Evolutionary conservation across 2,329 filamentous ascomycete species (phyloP).

Genomic region (Alternaria sp.): DNA sequence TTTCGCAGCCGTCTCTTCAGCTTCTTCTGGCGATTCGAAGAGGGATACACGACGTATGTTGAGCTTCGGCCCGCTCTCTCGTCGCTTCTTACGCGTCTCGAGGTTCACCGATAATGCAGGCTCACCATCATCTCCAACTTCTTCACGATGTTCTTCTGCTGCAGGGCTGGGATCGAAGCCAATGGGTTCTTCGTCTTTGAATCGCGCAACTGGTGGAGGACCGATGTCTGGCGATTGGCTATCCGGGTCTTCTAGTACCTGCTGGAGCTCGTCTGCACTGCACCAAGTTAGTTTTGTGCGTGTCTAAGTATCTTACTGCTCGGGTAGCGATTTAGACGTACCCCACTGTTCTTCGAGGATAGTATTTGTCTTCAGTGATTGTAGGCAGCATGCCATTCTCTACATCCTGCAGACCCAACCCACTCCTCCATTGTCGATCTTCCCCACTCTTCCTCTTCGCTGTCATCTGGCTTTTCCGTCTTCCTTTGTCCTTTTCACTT

Average conservation of each 20-base stretch:
- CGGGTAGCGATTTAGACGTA: slow-evolving; percentile 54
- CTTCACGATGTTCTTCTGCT: slow-evolving; percentile 35
- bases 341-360: slow-evolving; percentile 73
- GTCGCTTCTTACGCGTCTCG: slow-evolving; percentile 62
- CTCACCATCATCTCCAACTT: slow-evolving; percentile 50
- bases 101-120: slow-evolving; percentile 56
- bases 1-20: slow-evolving; percentile 39
- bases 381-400: slow-evolving; percentile 68
- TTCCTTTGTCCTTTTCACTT: slow-evolving; percentile 23
- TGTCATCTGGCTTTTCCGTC: slow-evolving; percentile 60
- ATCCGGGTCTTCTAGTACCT: slow-evolving; percentile 61
- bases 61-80: slow-evolving; percentile 60
- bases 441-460: slow-evolving; percentile 59
- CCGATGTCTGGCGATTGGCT: slow-evolving; percentile 74
- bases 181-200: slow-evolving; percentile 60
- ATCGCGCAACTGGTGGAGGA: slow-evolving; percentile 63
- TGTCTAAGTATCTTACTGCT: neutral
- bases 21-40: slow-evolving; percentile 52
- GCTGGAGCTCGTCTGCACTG: slow-evolving; percentile 67
- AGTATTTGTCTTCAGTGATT: slow-evolving; percentile 74
- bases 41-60: slow-evolving; percentile 54
- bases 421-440: slow-evolving; percentile 65
- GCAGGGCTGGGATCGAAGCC: slow-evolving; percentile 52
- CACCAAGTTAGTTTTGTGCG: slow-evolving; percentile 26
- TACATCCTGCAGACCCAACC: slow-evolving; percentile 46